Conservation (phyloP, 2,329 filamentous ascomycete genomes). For the Mycocentrospora acerina region DNA sequence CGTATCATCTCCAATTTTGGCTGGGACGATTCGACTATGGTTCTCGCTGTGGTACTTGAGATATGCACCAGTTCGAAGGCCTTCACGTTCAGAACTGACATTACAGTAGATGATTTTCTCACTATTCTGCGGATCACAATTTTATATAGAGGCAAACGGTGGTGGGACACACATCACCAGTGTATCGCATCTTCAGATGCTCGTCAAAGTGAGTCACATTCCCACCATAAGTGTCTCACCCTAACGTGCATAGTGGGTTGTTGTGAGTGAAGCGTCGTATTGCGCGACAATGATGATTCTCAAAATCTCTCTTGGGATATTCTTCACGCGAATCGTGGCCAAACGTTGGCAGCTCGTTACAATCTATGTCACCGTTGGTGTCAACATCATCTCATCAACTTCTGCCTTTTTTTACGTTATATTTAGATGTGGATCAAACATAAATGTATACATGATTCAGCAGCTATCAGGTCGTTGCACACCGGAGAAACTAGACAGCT, state of each 20-base stretch:
- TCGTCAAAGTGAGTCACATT: slow-evolving; percentile 29
- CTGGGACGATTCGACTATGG: slow-evolving; percentile 48
- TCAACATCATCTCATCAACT: slow-evolving; percentile 37
- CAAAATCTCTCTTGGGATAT: slow-evolving; percentile 49
- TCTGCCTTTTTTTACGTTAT: slow-evolving; percentile 54
- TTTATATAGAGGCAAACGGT: slow-evolving; percentile 33
- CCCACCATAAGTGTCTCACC: not conserved
- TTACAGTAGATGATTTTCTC: slow-evolving; percentile 34
- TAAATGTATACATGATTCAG: slow-evolving; percentile 31
- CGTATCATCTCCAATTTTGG: slow-evolving; percentile 44
- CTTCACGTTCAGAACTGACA: slow-evolving; percentile 4
- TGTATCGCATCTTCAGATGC: slow-evolving; percentile 19
- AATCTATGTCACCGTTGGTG: slow-evolving; percentile 41
- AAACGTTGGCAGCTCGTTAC: slow-evolving; percentile 42
- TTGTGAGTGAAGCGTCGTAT: slow-evolving; percentile 43
- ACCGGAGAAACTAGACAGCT: slow-evolving; percentile 51
- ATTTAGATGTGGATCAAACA: slow-evolving; percentile 50
- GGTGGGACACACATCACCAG: slow-evolving; percentile 35
- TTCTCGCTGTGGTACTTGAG: slow-evolving; percentile 40
- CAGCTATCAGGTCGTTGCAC: slow-evolving; percentile 45
- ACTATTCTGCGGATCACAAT: slow-evolving; percentile 29
- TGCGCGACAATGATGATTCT: slow-evolving; percentile 44
- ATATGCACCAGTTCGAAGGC: not conserved
- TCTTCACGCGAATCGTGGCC: slow-evolving; percentile 49
- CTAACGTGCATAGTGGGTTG: slow-evolving; percentile 30